Base-by-base conservation (phyloP, 768 basidiomycete genomes). In the Pholiota conissans region DNA sequence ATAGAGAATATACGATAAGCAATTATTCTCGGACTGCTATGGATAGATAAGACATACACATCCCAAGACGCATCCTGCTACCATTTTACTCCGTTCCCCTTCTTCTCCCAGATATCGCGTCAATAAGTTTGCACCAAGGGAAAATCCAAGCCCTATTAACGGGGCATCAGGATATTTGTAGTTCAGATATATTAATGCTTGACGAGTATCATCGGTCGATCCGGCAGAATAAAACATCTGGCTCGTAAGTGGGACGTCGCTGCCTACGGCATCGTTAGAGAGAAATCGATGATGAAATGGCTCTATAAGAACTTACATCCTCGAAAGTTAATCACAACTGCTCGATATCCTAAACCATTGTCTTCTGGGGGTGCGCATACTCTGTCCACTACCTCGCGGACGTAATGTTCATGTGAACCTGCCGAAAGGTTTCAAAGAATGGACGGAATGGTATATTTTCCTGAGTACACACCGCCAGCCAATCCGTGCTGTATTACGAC, bases 391-490 rank as follows among this genome's bases (percentile, higher is more conserved):
- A 97, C 79, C 27, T 90, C 86, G 57, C 93, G 81, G 39, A 97
- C 90, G 65, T 97, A 98, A 20, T 87, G 80, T 76, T 96, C 96
- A 68, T 95, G 84, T 14, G 91, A 93, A 37, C 91, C 91, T 92
- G 59, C 22, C 5, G 10, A 50, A 26, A 14, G 54, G 26, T 57
- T 11, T 30, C 61, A 57, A 49, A 52, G 37, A 56, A 48, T 56
- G 55, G 14, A 34, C 8, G 35, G n/a, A 52, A 49, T 45, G 27
- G 16, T 28, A 39, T 37, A 39, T 35, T 14, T 24, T 20, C 10
- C 11, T 10, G 27, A 9, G 7, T 49, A 30, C 46, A n/a, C 29
- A 77, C 82, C 81, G 64, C 82, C 82, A 8, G 79, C 79, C 46
- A 80, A 66, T 8, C 82, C 82, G 65, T 83, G 82, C 56, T 76